phyloP scores from a whole-genome alignment of 129 eudicot genomes.

The Dittrichia graveolens region DNA sequence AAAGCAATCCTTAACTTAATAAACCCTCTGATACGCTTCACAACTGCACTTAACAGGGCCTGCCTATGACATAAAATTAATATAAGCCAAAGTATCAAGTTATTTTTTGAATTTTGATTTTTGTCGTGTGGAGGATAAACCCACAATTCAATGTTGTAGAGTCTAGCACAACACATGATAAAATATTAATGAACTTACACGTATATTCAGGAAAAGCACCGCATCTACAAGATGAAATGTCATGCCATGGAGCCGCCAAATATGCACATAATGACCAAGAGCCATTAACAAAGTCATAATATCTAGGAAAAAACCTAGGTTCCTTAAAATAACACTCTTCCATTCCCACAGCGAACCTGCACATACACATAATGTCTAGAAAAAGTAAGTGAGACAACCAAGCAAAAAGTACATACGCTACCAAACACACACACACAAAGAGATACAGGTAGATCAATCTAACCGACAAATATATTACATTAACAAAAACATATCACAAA shows the following conservation, averaged over 20 bases:
- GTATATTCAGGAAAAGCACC: slow-evolving; percentile 84
- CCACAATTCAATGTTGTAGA: neutral
- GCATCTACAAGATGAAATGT: slow-evolving; percentile 93
- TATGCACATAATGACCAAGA: slow-evolving; percentile 86
- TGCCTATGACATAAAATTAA: slow-evolving; percentile 30
- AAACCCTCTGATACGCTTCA: slow-evolving; percentile 74
- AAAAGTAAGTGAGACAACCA: slow-evolving; percentile 4
- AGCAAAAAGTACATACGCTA: neutral
- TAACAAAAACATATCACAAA: no score
- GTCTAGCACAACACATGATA: neutral
- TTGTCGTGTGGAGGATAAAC: neutral
- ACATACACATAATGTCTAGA: slow-evolving; percentile 17
- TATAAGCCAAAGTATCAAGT: slow-evolving; percentile 25
- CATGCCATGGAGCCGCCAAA: slow-evolving; percentile 99
- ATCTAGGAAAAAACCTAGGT: slow-evolving; percentile 82
- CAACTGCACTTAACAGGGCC: slow-evolving; percentile 86
- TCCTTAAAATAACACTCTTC: slow-evolving; percentile 75
- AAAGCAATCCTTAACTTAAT: slow-evolving; percentile 74
- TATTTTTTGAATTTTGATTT: neutral
- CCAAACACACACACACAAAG: neutral
- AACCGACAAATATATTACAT: no score
- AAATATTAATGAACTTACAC: slow-evolving; percentile 52
- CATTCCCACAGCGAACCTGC: slow-evolving; percentile 89
- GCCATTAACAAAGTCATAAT: slow-evolving; percentile 92
- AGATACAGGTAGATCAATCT: no score